A percentile compares a stretch with the other conserved stretches of the same genome.
Evolutionary conservation across 2,329 filamentous ascomycete species (phyloP).

Genomic region (Rhinocladiella mackenziei): DNA sequence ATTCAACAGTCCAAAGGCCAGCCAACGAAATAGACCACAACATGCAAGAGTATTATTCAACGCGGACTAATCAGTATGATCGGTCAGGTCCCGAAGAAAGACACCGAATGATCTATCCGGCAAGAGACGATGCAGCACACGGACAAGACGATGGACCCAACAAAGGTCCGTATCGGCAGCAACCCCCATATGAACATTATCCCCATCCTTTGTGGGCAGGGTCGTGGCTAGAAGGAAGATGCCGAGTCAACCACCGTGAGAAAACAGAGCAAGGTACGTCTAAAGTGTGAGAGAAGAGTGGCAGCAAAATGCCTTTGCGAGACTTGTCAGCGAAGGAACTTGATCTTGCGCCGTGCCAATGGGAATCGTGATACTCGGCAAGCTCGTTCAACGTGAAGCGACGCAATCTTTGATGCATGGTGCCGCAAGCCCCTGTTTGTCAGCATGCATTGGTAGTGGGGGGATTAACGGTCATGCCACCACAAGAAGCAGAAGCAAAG

Average conservation of each 20-base stretch:
- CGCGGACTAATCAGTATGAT: background rate
- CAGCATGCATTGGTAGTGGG: slow-evolving; percentile 10
- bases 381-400: slow-evolving; percentile 5
- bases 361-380: slow-evolving; percentile 8
- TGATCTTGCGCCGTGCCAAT: slow-evolving; percentile 2
- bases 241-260: background rate
- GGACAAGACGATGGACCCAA: too few relatives aligned
- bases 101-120: slow-evolving; percentile 1
- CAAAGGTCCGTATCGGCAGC: background rate
- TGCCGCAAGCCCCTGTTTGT: slow-evolving; percentile 14
- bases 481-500: background rate
- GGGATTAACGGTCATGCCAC: slow-evolving; percentile 17
- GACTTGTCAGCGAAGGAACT: slow-evolving; percentile 4
- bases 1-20: too few relatives aligned
- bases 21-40: background rate
- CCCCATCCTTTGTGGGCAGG: background rate
- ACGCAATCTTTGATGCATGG: slow-evolving; percentile 11
- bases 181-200: background rate
- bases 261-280: background rate
- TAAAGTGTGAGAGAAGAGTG: background rate
- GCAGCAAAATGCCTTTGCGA: slow-evolving; percentile 1
- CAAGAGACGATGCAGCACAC: background rate
- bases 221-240: background rate
- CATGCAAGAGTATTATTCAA: background rate
- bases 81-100: background rate